Evolutionary conservation across 495 filamentous ascomycete genomes (phyloP), one percentile per base, ranked within the genome.

Genomic region (Aspergillus mulundensis): DNA sequence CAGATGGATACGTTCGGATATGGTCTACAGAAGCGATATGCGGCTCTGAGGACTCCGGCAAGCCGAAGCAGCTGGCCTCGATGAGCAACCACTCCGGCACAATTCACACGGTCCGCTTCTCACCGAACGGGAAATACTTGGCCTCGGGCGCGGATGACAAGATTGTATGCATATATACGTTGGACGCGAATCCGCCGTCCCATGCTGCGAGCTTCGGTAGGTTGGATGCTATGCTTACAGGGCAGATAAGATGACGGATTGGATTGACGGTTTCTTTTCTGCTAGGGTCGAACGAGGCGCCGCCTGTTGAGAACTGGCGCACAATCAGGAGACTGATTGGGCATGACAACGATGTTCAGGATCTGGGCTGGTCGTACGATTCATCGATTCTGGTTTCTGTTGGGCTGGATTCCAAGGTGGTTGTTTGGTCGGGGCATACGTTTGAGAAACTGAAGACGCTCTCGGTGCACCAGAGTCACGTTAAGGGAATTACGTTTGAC

Each of bases 81-180:
- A 89, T 99, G 84, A 96, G 91, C 83, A 90, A 97, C 61, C 94
- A 99, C 70, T 91, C 95, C 5, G 94, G 94, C 38, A 97, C 94
- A 14, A 96, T 99, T 56, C 91, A 97, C 68, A 89, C 91, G 0
- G 94, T 97, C 47, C 88, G 94, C 49, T 99, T 99, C 71, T 95
- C 93, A 14, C 87, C 89, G 5, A 96, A 93, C 64, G 88, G 89
- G 32, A 88, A 87, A 64, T 97, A 96, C 65, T 81, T 99, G 47
- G 94, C 95, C 18, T 96, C 91, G 3, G 94, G 94, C 49, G 95
- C 95, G 52, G 94, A 99, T 70, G 94, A 99, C 70, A 96, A 96
- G 75, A 90, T 99, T 61, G 91, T 99, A 50, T 95, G 94, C 66
- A 88, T 99, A 50, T 99, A 99, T 68, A 83, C 87, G 42, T 81